Evolutionary conservation across 192 early-diverging fungal genomes (phyloP).

Genomic region (Mortierella alpina): DNA sequence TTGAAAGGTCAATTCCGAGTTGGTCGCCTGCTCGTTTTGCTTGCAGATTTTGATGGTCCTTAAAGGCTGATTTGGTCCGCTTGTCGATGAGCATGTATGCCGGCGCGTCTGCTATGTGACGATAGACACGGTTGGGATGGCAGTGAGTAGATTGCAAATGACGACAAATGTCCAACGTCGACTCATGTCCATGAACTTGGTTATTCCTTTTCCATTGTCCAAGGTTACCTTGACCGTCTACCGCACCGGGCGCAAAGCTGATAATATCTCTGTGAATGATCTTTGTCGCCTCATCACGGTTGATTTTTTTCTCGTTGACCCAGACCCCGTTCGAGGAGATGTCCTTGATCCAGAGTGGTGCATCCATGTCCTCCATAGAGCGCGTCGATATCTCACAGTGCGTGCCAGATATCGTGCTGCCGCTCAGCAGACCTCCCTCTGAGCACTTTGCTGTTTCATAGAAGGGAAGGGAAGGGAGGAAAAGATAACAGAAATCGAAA

Average conservation of each 20-base stretch:
- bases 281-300: conserved; percentile 20
- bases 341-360: conserved; percentile 40
- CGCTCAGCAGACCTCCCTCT: conserved; percentile 18
- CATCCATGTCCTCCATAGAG: conserved; percentile 16
- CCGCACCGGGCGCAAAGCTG: conserved; percentile 10
- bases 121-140: too few species aligned
- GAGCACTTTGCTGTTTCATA: conserved; percentile 20
- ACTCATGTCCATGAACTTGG: background rate
- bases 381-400: conserved; percentile 35
- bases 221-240: conserved; percentile 8
- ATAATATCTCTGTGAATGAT: conserved; percentile 31
- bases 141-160: too few species aligned
- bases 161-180: too few species aligned
- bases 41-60: conserved; percentile 1
- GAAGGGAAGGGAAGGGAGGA: background rate
- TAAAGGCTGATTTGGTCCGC: conserved; percentile 1
- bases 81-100: conserved; percentile 35
- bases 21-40: conserved; percentile 20
- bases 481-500: background rate
- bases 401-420: background rate
- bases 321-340: conserved; percentile 44
- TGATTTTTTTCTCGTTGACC: conserved; percentile 32
- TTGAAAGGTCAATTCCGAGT: background rate
- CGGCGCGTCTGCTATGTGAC: background rate
- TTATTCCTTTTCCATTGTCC: background rate